Conservation (phyloP, 2,329 filamentous ascomycete genomes). For the Talaromyces rugulosus region DNA sequence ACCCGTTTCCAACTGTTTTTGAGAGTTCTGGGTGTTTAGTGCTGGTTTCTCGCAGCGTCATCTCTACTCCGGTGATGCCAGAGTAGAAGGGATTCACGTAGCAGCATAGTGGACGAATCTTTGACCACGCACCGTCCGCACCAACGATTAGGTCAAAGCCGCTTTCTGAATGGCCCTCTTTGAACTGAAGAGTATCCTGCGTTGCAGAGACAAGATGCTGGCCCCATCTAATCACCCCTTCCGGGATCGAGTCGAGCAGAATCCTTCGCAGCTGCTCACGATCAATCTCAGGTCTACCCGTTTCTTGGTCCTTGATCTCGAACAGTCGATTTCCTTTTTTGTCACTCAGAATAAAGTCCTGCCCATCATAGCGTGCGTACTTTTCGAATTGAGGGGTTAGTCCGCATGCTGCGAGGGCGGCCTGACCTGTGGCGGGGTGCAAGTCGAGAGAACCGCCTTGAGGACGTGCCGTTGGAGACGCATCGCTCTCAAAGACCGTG, state of each 20-base stretch:
- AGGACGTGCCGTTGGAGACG: conserved; percentile 17
- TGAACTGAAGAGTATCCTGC: conserved; percentile 14
- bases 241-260: conserved; percentile 21
- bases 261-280: conserved; percentile 20
- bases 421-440: conserved; percentile 22
- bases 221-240: conserved; percentile 20
- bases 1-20: conserved; percentile 18
- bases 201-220: conserved; percentile 18
- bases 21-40: conserved; percentile 17
- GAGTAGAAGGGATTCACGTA: conserved; percentile 20
- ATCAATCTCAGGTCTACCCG: conserved; percentile 25
- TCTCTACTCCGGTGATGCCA: conserved; percentile 16
- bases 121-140: conserved; percentile 25
- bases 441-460: conserved; percentile 27
- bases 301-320: conserved; percentile 6
- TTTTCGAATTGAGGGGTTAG: conserved; percentile 23
- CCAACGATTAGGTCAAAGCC: conserved; percentile 25
- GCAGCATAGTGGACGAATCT: conserved; percentile 22
- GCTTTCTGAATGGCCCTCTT: conserved; percentile 7
- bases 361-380: conserved; percentile 18
- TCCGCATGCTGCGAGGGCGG: conserved; percentile 20
- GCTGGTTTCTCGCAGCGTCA: conserved; percentile 19
- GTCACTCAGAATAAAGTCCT: conserved; percentile 18
- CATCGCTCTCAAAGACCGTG: conserved; percentile 28
- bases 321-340: conserved; percentile 14